Evolutionary conservation across 2,329 filamentous ascomycete genomes (phyloP).

Genomic region (Dissoconium aciculare): DNA sequence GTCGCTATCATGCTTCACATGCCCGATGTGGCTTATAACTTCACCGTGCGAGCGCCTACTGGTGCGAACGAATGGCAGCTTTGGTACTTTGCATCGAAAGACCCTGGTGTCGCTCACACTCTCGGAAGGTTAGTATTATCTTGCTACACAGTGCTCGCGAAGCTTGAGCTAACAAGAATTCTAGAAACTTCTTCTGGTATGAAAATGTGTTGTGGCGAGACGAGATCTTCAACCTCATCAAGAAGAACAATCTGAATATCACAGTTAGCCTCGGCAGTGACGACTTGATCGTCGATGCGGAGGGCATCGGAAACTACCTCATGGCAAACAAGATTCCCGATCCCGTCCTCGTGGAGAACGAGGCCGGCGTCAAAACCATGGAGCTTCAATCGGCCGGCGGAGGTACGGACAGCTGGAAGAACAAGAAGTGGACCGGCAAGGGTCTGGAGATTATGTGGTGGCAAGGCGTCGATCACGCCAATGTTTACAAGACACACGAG

Average conservation of each 20-base stretch:
- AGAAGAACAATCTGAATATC: constrained; percentile 26
- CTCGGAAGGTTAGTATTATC: constrained; percentile 34
- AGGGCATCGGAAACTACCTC: constrained; percentile 44
- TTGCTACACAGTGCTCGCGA: too few relatives aligned
- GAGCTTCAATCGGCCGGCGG: constrained; percentile 20
- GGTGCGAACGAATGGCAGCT: constrained; percentile 56
- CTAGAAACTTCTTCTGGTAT: constrained; percentile 55
- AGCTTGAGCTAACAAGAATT: too few relatives aligned
- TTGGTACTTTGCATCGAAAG: constrained; percentile 55
- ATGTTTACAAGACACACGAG: constrained; percentile 36
- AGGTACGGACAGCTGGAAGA: constrained; percentile 20
- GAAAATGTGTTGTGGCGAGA: constrained; percentile 58
- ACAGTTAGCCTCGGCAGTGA: constrained; percentile 44
- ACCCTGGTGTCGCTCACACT: constrained; percentile 50
- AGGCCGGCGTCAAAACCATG: constrained; percentile 11
- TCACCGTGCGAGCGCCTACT: constrained; percentile 34
- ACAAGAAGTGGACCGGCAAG: constrained; percentile 21
- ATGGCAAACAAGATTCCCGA: constrained; percentile 22
- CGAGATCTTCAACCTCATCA: constrained; percentile 35
- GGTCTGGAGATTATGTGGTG: constrained; percentile 47
- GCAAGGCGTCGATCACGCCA: constrained; percentile 47
- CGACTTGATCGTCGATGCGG: constrained; percentile 51
- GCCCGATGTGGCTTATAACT: constrained; percentile 58
- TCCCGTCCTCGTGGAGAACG: constrained; percentile 13
- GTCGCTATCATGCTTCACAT: constrained; percentile 53